A percentile compares a stretch with the other conserved stretches of the same genome.
Conservation (phyloP, 192 early-diverging fungal genomes). For the Coemansia reversa region DNA sequence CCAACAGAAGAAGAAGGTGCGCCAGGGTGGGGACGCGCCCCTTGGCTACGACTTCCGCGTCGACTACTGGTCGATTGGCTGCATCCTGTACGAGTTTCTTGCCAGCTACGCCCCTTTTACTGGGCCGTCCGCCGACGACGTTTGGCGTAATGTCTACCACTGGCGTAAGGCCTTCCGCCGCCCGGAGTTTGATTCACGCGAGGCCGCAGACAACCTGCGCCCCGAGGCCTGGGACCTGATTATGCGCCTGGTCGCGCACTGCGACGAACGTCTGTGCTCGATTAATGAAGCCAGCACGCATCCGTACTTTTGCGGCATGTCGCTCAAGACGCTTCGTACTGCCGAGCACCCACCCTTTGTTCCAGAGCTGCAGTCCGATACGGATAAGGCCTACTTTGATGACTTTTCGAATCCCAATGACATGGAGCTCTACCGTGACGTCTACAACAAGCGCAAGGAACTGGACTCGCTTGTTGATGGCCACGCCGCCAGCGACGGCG, state of each 20-base stretch:
- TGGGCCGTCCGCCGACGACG: constrained; percentile 63
- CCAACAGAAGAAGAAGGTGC: constrained; percentile 34
- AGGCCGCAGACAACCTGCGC: constrained; percentile 75
- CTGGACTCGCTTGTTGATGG: constrained; percentile 39
- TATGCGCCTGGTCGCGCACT: constrained; percentile 57
- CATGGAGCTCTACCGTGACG: constrained; percentile 62
- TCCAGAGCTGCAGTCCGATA: constrained; percentile 66
- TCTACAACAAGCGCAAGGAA: constrained; percentile 58
- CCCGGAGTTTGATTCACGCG: constrained; percentile 74
- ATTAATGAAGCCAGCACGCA: constrained; percentile 60
- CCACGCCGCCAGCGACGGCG: constrained; percentile 45
- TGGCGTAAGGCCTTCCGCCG: constrained; percentile 73
- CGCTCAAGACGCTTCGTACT: constrained; percentile 59
- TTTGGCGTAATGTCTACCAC: constrained; percentile 86
- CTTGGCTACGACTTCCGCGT: constrained; percentile 69
- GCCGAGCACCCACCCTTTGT: constrained; percentile 73
- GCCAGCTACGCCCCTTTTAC: constrained; percentile 76
- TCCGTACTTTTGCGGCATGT: constrained; percentile 61
- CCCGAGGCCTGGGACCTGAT: constrained; percentile 80
- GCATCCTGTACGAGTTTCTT: constrained; percentile 77
- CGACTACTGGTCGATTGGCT: constrained; percentile 76
- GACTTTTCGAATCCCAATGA: constrained; percentile 66
- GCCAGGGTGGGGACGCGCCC: constrained; percentile 71
- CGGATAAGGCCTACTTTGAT: constrained; percentile 86
- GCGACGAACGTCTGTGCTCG: constrained; percentile 54